Evolutionary conservation across 2,329 filamentous ascomycete genomes (phyloP).

Genomic region (Penicillium sp.): DNA sequence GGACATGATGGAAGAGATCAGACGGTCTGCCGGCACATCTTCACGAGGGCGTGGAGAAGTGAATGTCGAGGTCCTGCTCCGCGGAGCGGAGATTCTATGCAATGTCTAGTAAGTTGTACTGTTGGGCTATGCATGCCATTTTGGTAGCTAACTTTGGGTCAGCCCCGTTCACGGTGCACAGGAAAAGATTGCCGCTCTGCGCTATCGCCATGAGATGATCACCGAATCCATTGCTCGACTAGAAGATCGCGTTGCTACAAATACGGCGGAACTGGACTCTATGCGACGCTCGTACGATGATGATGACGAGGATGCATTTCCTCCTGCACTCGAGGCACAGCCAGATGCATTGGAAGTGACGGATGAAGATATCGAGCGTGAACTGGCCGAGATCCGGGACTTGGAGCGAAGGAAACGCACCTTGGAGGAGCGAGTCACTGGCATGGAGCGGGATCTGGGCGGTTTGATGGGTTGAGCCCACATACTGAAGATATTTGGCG

Average conservation of each 20-base stretch:
- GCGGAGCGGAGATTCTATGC: slow-evolving; percentile 84
- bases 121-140: not conserved
- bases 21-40: slow-evolving; percentile 54
- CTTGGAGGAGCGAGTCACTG: slow-evolving; percentile 60
- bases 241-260: slow-evolving; percentile 71
- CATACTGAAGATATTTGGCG: not conserved
- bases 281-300: slow-evolving; percentile 60
- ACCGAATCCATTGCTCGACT: slow-evolving; percentile 71
- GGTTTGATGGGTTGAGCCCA: slow-evolving; percentile 50
- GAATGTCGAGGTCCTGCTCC: slow-evolving; percentile 77
- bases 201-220: slow-evolving; percentile 66
- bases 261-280: slow-evolving; percentile 65
- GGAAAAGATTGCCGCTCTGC: slow-evolving; percentile 68
- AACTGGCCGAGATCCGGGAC: slow-evolving; percentile 54
- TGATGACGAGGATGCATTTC: slow-evolving; percentile 53
- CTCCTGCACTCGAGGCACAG: slow-evolving; percentile 36
- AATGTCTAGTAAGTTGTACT: slow-evolving; percentile 65
- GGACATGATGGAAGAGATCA: slow-evolving; percentile 77
- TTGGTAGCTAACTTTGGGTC: slow-evolving; percentile 9
- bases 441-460: slow-evolving; percentile 64
- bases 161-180: slow-evolving; percentile 69
- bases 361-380: slow-evolving; percentile 42
- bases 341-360: slow-evolving; percentile 29
- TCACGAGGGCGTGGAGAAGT: slow-evolving; percentile 61
- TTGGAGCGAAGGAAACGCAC: slow-evolving; percentile 59